Conservation (phyloP, 2,329 filamentous ascomycete genomes). For the Sclerotinia spermophila region DNA sequence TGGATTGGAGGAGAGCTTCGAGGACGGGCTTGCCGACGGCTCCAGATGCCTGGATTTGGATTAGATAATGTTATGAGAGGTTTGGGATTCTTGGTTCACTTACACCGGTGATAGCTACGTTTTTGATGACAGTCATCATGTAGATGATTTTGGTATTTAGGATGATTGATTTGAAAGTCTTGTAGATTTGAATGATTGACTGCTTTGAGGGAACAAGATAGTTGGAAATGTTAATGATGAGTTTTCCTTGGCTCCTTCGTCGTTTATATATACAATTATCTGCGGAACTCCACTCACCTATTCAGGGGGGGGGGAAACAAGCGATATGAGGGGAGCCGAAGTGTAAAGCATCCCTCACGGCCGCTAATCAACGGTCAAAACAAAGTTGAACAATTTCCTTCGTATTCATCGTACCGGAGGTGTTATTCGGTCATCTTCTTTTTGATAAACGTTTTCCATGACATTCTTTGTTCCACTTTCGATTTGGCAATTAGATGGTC, state of each 20-base stretch:
- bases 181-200: not conserved
- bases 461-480: not conserved
- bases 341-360: not conserved
- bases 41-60: slow-evolving; percentile 26
- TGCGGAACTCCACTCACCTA: not conserved
- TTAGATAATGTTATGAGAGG: slow-evolving; percentile 6
- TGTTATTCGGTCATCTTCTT: not conserved
- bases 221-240: not conserved
- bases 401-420: not conserved
- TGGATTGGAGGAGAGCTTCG: slow-evolving; percentile 27
- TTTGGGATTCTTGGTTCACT: slow-evolving; percentile 12
- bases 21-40: slow-evolving; percentile 30
- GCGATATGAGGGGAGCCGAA: not conserved
- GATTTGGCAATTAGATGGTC: not conserved
- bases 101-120: slow-evolving; percentile 31
- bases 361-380: not conserved
- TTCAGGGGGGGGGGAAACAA: not conserved
- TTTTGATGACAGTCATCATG: slow-evolving; percentile 32
- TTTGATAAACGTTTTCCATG: not conserved
- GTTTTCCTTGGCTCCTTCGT: not conserved
- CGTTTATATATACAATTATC: not conserved
- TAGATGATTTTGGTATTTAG: not conserved
- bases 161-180: not conserved
- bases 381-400: not conserved
- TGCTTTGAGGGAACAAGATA: not conserved